Evolutionary conservation across 2,329 filamentous ascomycete genomes (phyloP).

Genomic region (Myriosclerotinia scirpicola): DNA sequence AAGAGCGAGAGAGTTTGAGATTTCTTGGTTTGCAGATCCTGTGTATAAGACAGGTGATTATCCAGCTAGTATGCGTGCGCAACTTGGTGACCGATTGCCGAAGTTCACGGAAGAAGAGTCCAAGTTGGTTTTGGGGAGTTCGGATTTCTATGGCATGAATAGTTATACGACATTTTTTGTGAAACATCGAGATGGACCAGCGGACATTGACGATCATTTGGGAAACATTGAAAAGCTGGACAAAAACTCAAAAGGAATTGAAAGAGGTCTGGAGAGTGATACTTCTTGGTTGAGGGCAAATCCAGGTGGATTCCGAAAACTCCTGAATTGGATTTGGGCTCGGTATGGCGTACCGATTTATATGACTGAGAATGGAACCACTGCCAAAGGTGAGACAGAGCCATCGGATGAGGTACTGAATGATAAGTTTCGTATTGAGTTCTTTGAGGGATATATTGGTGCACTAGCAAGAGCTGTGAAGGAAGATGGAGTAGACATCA

Average conservation of each 20-base stretch:
- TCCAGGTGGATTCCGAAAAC: slow-evolving; percentile 71
- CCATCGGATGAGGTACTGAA: slow-evolving; percentile 66
- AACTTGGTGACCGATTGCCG: slow-evolving; percentile 77
- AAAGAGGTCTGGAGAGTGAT: slow-evolving; percentile 77
- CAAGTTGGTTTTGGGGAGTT: slow-evolving; percentile 71
- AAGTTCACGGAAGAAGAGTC: slow-evolving; percentile 66
- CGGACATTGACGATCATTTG: slow-evolving; percentile 64
- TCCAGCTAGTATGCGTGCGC: slow-evolving; percentile 76
- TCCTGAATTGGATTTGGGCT: slow-evolving; percentile 74
- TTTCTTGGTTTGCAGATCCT: slow-evolving; percentile 83
- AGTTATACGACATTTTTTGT: slow-evolving; percentile 87
- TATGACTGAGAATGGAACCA: slow-evolving; percentile 85
- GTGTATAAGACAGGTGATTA: slow-evolving; percentile 76
- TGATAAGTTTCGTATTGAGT: slow-evolving; percentile 76
- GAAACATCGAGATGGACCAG: slow-evolving; percentile 62
- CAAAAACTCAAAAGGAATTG: slow-evolving; percentile 68
- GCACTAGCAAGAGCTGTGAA: slow-evolving; percentile 72
- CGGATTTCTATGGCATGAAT: slow-evolving; percentile 93
- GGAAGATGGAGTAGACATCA: slow-evolving; percentile 73
- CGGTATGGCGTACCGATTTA: slow-evolving; percentile 79
- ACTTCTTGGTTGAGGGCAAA: slow-evolving; percentile 76
- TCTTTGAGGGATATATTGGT: slow-evolving; percentile 73
- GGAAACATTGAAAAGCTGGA: slow-evolving; percentile 74
- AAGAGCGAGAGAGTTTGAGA: slow-evolving; percentile 81
- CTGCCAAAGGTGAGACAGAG: slow-evolving; percentile 77